Evolutionary conservation across 2,329 filamentous ascomycete genomes (phyloP), one percentile per base, ranked within the genome.

Genomic region (Epichloe sibirici): DNA sequence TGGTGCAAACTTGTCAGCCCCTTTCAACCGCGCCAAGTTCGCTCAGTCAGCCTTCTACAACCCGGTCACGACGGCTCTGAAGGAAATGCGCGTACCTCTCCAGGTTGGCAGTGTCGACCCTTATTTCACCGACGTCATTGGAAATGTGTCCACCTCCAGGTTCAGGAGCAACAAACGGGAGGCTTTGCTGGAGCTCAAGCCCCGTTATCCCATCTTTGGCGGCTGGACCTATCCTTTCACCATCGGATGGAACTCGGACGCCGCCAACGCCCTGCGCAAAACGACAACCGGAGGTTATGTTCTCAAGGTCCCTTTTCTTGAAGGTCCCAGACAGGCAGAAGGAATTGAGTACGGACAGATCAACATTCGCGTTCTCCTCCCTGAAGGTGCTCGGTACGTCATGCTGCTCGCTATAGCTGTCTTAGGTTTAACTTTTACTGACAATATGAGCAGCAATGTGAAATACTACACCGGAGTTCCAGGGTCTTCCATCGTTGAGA

Each of bases 141-240:
- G 93, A 59, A 98, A 98, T 65, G 90, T 98, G 34, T 95, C 90
- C 31, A 98, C 93, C 1, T 95, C 90, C 52, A 81, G 80, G 57
- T 98, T 95, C 78, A 80, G 90, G 56, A 82, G 76, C 59, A 87
- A 81, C 66, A 80, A 78, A 65, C 82, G 86, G 23, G 87, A 91
- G 69, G 85, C 88, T n/a, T 73, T 85, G 43, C 78, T 98, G 31
- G 90, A 96, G 69, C 77, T 96, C 57, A 93, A 90, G 75, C 93
- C 93, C 21, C 82, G 93, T 50, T 98, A 95, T 69, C 93, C 93
- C n/a, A 69, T 98, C 25, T 98, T 96, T 63, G 93, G 93, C 55
- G 90, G 88, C 55, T 98, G 93, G 93, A 95, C 95, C 70, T 97
- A 96, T 71, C 93, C 88, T 58, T 98, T 97, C 75, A 88, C 86